Evolutionary conservation across 495 filamentous ascomycete species (phyloP), one percentile per base, ranked within the genome.

Genomic region (Tuber aestivum): DNA sequence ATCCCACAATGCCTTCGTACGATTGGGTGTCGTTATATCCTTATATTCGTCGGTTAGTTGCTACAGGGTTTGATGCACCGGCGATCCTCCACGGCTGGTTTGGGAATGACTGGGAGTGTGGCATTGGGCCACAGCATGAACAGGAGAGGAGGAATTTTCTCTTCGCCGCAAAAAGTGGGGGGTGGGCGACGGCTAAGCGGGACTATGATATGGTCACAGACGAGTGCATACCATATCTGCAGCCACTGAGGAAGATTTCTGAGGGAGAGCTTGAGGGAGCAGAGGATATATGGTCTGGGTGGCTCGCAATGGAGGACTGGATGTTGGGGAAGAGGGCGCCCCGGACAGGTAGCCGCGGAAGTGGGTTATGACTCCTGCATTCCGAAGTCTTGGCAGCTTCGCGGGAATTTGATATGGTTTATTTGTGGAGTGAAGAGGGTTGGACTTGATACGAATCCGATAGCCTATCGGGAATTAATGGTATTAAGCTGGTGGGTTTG

Each of bases 281-380:
- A 0, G 94, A 99, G 86, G 87, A 87, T 77, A 90, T 86, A 74
- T 97, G 92, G 92, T 92, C 90, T 80, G 89, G 92, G 80, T 96
- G 93, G 92, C 85, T 97, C 44, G 93, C 93, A 14, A 96, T 97
- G 93, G 92, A 97, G 83, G 93, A 97, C 82, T 97, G 94, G 93
- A 95, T 97, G 93, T 86, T 97, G 69, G 94, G 93, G 21, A 86
- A 86, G 42, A 81, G 87, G 69, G 85, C 85, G 27, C 83, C 75
- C 20, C 32, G 48, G 70, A 78, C 37, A 35, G 27, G 27, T 12
- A 3, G 56, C 56, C 56, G 27, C 20, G 27, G 56, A 65, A 65
- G 56, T 35, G 56, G 35, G 56, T 35, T 65, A 7, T 65, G 56
- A 65, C 56, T 35, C 14, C 56, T n/a, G 5, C 27, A 12, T 65